A percentile compares a stretch with the other conserved stretches of the same genome.
Conservation (phyloP, 2,329 filamentous ascomycete genomes). For the Xylaria sp. region DNA sequence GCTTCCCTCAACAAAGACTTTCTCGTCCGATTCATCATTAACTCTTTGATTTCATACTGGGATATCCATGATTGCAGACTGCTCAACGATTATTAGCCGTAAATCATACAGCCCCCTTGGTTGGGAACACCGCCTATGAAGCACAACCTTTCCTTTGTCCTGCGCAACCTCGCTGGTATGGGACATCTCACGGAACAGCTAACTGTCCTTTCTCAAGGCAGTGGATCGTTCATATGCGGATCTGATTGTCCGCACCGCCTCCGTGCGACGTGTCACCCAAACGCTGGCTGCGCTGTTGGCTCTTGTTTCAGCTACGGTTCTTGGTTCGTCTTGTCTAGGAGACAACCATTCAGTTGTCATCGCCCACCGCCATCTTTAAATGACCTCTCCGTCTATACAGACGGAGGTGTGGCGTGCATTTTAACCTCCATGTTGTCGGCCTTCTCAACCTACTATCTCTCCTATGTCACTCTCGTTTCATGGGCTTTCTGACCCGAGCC, state of each 20-base stretch:
- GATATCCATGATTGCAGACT: slow-evolving; percentile 9
- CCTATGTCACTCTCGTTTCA: slow-evolving; percentile 15
- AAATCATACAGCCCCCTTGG: slow-evolving; percentile 3
- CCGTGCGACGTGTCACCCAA: slow-evolving; percentile 26
- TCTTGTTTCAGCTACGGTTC: slow-evolving; percentile 14
- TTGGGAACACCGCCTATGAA: slow-evolving; percentile 11
- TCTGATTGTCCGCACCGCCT: slow-evolving; percentile 19
- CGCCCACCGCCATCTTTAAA: background rate
- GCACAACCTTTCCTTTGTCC: slow-evolving; percentile 3
- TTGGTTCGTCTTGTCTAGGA: background rate
- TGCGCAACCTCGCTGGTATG: slow-evolving; percentile 1
- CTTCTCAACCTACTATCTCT: background rate
- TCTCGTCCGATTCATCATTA: slow-evolving; percentile 17
- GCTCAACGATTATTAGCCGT: slow-evolving; percentile 14
- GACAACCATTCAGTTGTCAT: slow-evolving; percentile 2
- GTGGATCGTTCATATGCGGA: slow-evolving; percentile 1
- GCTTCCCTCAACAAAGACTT: slow-evolving; percentile 1
- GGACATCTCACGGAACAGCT: slow-evolving; percentile 8
- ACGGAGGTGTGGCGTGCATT: background rate
- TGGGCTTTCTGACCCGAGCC: slow-evolving; percentile 18
- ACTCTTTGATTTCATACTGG: slow-evolving; percentile 3
- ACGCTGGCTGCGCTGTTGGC: slow-evolving; percentile 13
- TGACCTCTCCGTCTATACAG: background rate
- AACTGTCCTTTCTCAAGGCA: slow-evolving; percentile 4
- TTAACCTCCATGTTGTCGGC: background rate